A percentile compares a stretch with the other conserved stretches of the same genome.
Evolutionary conservation across 108 stramenopile genomes (phyloP).

Genomic region (Skeletonema potamos): DNA sequence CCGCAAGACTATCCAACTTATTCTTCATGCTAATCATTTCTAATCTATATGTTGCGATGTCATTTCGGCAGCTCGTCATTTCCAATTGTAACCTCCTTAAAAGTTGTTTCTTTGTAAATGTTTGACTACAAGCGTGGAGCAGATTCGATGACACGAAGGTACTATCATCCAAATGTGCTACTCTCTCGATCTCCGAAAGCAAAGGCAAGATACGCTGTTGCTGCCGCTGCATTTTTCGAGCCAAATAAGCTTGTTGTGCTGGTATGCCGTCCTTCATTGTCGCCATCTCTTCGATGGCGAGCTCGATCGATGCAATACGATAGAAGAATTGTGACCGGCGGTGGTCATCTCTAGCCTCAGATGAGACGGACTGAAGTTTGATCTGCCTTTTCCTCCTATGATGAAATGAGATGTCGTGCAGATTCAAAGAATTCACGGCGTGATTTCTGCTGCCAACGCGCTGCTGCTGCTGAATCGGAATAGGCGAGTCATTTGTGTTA

Average conservation of each 20-base stretch:
- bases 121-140: conserved; percentile 39
- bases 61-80: conserved; percentile 1
- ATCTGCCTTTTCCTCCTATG: background rate
- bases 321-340: conserved; percentile 26
- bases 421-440: background rate
- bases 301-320: conserved; percentile 25
- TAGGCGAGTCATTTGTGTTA: too few relatives aligned
- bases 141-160: conserved; percentile 30
- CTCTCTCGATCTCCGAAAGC: conserved; percentile 41
- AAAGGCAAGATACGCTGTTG: conserved; percentile 20
- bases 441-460: background rate
- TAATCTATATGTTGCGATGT: conserved; percentile 17
- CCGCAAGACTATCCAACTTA: background rate
- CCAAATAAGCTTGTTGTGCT: conserved; percentile 18
- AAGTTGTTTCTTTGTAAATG: conserved; percentile 35
- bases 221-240: conserved; percentile 35
- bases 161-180: conserved; percentile 4
- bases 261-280: conserved; percentile 8
- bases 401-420: background rate
- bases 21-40: conserved; percentile 24
- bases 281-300: conserved; percentile 24
- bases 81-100: conserved; percentile 26
- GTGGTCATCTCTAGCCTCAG: conserved; percentile 5
- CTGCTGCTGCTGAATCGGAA: too few relatives aligned
- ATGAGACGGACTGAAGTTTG: background rate